Base-by-base conservation (phyloP, 192 early-diverging fungal species). In the Backusella tarrabulga region DNA sequence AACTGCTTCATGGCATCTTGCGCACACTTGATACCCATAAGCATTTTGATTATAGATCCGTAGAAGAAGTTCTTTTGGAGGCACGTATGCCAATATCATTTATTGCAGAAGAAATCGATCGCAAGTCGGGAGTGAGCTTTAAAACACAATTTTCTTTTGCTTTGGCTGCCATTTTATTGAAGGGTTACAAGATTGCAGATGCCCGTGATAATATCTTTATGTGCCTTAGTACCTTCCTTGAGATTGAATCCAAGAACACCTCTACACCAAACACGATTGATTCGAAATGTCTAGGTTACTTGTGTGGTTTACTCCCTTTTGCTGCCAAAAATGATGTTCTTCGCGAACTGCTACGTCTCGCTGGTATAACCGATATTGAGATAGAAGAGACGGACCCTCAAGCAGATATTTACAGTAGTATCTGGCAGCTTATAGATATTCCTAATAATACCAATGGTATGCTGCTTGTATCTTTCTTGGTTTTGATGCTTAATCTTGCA, bases 141-240 rank as follows among this genome's bases (percentile, higher is more conserved):
- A 85, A 87, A 46, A 88, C 87, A 12, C 93, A 96, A 72, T 97
- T 98, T 63, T 87, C 92, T 38, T 94, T 95, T 72, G 94, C 96
- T 9, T 82, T 97, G 42, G 85, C 93, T 7, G 88, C 91, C 15
- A 88, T 89, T 50, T 83, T 98, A 67, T 74, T 97, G 72, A 95
- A 93, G 75, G 97, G 96, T n/a, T 80, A 96, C 74, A 92, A 91
- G 74, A 87, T 95, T 74, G 88, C 90, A 42, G 80, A 83, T 15
- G 93, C 93, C 50, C 90, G 92, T 76, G 88, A 88, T 4, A 87
- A 85, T 40, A 91, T 93, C 0, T 87, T 90, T 23, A 82, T 86
- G 29, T 88, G 94, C 3, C 77, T 97, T 34, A 81, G 85, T 42
- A 84, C 87, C 29, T 85, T 96, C 32, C 84, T 97, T 5, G 90